Evolutionary conservation across 1,284 basidiomycete species (phyloP), one percentile per base, ranked within the genome.

Genomic region (Puccinia polysora): DNA sequence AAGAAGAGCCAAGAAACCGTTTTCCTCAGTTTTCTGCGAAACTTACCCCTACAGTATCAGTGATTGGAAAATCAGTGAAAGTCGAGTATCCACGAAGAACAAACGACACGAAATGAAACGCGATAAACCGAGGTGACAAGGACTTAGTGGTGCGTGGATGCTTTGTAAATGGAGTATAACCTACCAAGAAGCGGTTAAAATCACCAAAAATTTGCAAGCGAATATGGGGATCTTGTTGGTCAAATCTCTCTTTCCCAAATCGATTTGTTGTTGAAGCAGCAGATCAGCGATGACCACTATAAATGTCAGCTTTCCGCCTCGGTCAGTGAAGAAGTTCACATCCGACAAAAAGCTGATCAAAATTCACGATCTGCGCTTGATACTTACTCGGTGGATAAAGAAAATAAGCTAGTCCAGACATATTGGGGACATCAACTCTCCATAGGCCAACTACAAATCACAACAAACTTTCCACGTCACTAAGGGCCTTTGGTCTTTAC

Each of bases 281-380:
- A 69, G 49, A 55, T 69, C 65, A 30, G 65, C 55, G 5, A 69
- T 45, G n/a, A 56, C 55, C 23, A 69, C 65, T 69, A 15, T 36
- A 23, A 28, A 36, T n/a, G n/a, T 34, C 63, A 49, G n/a, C 45
- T 47, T 34, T n/a, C 4, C 30, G 15, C n/a, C 18, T 36, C 23
- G n/a, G 34, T 38, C 34, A 38, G 34, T 25, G 49, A 23, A 4
- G n/a, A 43, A n/a, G n/a, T n/a, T n/a, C n/a, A n/a, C n/a, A n/a
- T n/a, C n/a, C n/a, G n/a, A n/a, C n/a, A n/a, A n/a, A n/a, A n/a
- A n/a, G n/a, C n/a, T 18, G 15, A 65, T 32, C 8, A 53, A 50
- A 55, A 36, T n/a, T 20, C 6, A 52, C 18, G 47, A 23, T 5
- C 28, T 10, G 8, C n/a, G 2, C 49, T 18, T 12, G 6, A 30